phyloP scores from a whole-genome alignment of 2,329 filamentous ascomycete species.

The Phialemoniopsis sp. region DNA sequence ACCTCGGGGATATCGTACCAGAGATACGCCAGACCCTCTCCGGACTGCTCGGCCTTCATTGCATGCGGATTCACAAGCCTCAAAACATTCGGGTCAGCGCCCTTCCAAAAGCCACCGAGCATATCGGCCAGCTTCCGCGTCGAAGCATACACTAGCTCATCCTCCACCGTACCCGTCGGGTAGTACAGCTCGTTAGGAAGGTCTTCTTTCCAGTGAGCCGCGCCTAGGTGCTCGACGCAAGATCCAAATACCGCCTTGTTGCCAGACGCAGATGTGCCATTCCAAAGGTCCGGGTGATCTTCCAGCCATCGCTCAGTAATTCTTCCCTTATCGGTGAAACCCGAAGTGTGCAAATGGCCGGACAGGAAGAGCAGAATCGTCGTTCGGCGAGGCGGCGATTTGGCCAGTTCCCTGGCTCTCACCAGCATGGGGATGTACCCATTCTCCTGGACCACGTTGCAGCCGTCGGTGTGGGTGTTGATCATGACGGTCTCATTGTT shows the following conservation, averaged over 20 bases:
- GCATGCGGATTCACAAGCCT: neutral
- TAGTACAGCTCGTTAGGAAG: neutral
- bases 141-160: slow-evolving; percentile 1
- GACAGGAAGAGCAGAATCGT: slow-evolving; percentile 1
- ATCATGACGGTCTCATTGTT: neutral
- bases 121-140: neutral
- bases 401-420: neutral
- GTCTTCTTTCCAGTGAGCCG: neutral
- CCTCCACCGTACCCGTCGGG: neutral
- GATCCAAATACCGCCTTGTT: neutral
- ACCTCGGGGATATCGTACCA: slow-evolving; percentile 1
- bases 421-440: slow-evolving; percentile 1
- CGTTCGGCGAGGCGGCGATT: neutral
- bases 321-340: neutral
- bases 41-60: neutral
- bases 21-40: slow-evolving; percentile 1
- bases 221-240: slow-evolving; percentile 2
- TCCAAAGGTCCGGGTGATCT: slow-evolving; percentile 1
- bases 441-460: slow-evolving; percentile 2
- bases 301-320: slow-evolving; percentile 1
- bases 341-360: slow-evolving; percentile 1
- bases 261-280: neutral
- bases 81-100: neutral
- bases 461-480: slow-evolving; percentile 2
- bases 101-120: neutral